Evolutionary conservation across 495 filamentous ascomycete species (phyloP).

Genomic region (Cercophora newfieldiana): DNA sequence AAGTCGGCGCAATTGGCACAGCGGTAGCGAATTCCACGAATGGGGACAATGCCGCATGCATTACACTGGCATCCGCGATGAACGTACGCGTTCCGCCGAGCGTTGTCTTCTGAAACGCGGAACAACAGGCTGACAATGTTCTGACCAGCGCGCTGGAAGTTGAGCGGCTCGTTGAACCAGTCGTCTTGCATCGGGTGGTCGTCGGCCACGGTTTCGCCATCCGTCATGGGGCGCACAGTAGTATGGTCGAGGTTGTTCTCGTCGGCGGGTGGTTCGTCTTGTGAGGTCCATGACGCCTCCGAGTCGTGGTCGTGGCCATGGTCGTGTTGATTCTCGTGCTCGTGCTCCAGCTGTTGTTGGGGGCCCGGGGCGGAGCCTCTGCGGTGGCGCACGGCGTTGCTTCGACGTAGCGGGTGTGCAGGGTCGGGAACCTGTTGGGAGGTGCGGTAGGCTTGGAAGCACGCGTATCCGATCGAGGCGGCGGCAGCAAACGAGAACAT

Average conservation of each 20-base stretch:
- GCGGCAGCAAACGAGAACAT: slow-evolving; percentile 38
- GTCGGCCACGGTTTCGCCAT: slow-evolving; percentile 59
- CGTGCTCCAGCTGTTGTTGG: slow-evolving; percentile 25
- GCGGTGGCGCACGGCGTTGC: slow-evolving; percentile 58
- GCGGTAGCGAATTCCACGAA: slow-evolving; percentile 86
- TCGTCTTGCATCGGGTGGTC: slow-evolving; percentile 59
- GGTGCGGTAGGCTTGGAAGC: slow-evolving; percentile 34
- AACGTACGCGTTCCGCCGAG: slow-evolving; percentile 79
- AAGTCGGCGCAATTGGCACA: slow-evolving; percentile 92
- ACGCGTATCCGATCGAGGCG: slow-evolving; percentile 40
- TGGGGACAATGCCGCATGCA: slow-evolving; percentile 78
- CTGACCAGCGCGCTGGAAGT: slow-evolving; percentile 61
- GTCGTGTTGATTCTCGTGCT: slow-evolving; percentile 18
- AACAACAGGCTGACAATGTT: slow-evolving; percentile 73
- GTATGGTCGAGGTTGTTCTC: slow-evolving; percentile 44
- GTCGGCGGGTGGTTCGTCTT: slow-evolving; percentile 48
- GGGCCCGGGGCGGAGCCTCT: slow-evolving; percentile 33
- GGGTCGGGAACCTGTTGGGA: slow-evolving; percentile 22
- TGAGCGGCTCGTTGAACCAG: slow-evolving; percentile 47
- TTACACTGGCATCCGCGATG: slow-evolving; percentile 95
- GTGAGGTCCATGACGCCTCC: slow-evolving; percentile 33
- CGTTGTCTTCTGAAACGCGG: slow-evolving; percentile 80
- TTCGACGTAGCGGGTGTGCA: slow-evolving; percentile 50
- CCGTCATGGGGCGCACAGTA: slow-evolving; percentile 42
- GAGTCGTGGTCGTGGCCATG: slow-evolving; percentile 17